Conservation (phyloP, 495 filamentous ascomycete species). For the Tuber umbilicatum region DNA sequence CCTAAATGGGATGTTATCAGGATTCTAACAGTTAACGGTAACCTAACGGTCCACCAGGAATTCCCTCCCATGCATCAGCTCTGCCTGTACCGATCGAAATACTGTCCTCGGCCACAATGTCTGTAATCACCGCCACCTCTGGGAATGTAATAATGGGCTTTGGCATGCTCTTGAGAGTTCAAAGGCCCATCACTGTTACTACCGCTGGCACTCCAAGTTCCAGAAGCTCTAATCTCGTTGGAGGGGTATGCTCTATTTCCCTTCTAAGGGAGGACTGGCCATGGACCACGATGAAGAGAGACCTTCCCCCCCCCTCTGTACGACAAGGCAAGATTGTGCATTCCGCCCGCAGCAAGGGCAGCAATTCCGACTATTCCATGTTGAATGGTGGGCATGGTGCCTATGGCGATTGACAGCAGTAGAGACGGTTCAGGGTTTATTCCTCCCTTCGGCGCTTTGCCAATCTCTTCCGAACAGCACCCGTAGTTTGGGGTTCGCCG, state of each 20-base stretch:
- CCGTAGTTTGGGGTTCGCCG: too few relatives aligned
- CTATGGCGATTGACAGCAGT: too few relatives aligned
- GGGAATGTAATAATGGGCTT: slow-evolving; percentile 48
- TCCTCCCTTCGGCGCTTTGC: too few relatives aligned
- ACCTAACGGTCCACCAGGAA: slow-evolving; percentile 53
- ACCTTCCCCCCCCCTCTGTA: slow-evolving; percentile 59
- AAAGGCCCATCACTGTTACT: slow-evolving; percentile 51
- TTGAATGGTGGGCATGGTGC: slow-evolving; percentile 53
- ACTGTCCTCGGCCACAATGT: slow-evolving; percentile 58
- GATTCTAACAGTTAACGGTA: not conserved
- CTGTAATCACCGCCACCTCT: slow-evolving; percentile 51
- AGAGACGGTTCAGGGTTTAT: too few relatives aligned
- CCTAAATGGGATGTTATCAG: too few relatives aligned
- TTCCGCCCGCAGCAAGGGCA: slow-evolving; percentile 57
- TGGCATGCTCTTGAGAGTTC: slow-evolving; percentile 57
- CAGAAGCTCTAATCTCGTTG: slow-evolving; percentile 48
- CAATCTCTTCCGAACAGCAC: too few relatives aligned
- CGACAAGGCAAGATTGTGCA: slow-evolving; percentile 61
- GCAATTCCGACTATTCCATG: slow-evolving; percentile 59
- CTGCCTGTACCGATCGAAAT: slow-evolving; percentile 56
- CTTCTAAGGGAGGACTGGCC: slow-evolving; percentile 61
- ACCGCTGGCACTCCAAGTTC: slow-evolving; percentile 49
- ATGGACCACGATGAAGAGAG: slow-evolving; percentile 66
- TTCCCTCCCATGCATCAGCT: slow-evolving; percentile 68
- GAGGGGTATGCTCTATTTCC: slow-evolving; percentile 51